phyloP scores from a whole-genome alignment of 2,329 filamentous ascomycete species.

The Teratosphaeriaceae sp. region DNA sequence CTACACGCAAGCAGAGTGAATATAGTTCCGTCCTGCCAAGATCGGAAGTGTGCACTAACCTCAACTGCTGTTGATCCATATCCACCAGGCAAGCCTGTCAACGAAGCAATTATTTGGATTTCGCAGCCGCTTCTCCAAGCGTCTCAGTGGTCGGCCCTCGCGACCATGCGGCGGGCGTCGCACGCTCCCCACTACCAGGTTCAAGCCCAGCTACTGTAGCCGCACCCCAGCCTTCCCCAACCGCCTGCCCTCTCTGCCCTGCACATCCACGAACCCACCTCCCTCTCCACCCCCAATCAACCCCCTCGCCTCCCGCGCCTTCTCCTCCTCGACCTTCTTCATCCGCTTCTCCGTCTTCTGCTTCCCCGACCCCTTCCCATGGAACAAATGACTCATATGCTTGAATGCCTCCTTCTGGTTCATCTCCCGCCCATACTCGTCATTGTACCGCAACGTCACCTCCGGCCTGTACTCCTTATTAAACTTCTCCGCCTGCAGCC shows the following conservation, averaged over 20 bases:
- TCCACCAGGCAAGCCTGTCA: no score
- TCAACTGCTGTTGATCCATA: no score
- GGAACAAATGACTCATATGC: slow-evolving; percentile 93
- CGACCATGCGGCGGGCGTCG: background rate
- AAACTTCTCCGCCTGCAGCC: slow-evolving; percentile 78
- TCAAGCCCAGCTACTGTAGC: slow-evolving; percentile 39
- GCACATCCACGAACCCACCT: slow-evolving; percentile 53
- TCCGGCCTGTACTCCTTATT: slow-evolving; percentile 82
- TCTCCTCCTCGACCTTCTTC: slow-evolving; percentile 96
- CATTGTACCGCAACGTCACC: slow-evolving; percentile 82
- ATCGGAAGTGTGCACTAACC: no score
- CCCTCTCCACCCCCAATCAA: slow-evolving; percentile 40
- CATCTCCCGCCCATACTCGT: slow-evolving; percentile 79
- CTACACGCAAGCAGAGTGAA: no score
- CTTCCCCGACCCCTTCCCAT: slow-evolving; percentile 95
- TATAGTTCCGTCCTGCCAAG: no score
- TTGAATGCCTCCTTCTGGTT: slow-evolving; percentile 97
- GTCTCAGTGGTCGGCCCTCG: background rate
- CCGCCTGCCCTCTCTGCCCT: slow-evolving; percentile 52
- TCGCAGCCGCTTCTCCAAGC: no score
- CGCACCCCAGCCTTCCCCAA: slow-evolving; percentile 57
- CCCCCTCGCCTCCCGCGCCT: slow-evolving; percentile 55
- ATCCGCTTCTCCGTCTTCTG: slow-evolving; percentile 96
- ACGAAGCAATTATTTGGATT: no score
- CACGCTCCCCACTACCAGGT: background rate